Percentiles rank a stretch among this genome's conserved stretches.
phyloP scores from a whole-genome alignment of 495 filamentous ascomycete species.

The Xylaria venustula region DNA sequence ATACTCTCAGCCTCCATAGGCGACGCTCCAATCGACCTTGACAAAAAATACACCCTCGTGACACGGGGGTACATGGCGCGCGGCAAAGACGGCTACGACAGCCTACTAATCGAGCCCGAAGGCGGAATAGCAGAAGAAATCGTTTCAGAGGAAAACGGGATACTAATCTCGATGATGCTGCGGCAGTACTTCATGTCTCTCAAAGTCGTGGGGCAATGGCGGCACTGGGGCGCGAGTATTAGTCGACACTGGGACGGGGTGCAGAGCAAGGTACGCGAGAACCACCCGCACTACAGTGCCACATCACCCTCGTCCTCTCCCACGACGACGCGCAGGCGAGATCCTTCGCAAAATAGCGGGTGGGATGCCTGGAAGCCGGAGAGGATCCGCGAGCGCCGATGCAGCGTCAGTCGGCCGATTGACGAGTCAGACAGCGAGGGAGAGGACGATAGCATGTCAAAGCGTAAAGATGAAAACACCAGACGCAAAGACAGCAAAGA shows the following conservation, averaged over 20 bases:
- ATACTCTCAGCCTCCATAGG: conserved; percentile 61
- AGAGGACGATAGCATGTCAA: conserved; percentile 12
- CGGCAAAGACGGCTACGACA: conserved; percentile 81
- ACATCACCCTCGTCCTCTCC: background rate
- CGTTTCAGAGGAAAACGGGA: conserved; percentile 79
- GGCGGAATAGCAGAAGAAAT: conserved; percentile 74
- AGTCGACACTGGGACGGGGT: conserved; percentile 62
- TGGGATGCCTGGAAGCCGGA: conserved; percentile 44
- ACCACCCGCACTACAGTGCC: conserved; percentile 36
- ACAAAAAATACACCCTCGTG: conserved; percentile 63
- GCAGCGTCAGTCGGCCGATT: conserved; percentile 23
- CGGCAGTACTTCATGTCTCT: conserved; percentile 87
- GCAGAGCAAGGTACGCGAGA: conserved; percentile 51
- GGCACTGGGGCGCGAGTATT: conserved; percentile 57
- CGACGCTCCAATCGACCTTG: conserved; percentile 55
- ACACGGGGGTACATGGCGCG: conserved; percentile 84
- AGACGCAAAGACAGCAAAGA: no score
- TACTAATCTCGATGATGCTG: conserved; percentile 78
- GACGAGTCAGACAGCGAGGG: conserved; percentile 37
- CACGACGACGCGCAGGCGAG: conserved; percentile 19
- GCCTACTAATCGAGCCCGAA: conserved; percentile 65
- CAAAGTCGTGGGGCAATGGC: conserved; percentile 76
- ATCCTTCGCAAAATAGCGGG: conserved; percentile 27
- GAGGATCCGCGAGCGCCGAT: conserved; percentile 40
- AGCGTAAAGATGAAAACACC: no score